A percentile compares a stretch with the other conserved stretches of the same genome.
Evolutionary conservation across 495 filamentous ascomycete genomes (phyloP).

Genomic region (Penicillium atrosanguineum): DNA sequence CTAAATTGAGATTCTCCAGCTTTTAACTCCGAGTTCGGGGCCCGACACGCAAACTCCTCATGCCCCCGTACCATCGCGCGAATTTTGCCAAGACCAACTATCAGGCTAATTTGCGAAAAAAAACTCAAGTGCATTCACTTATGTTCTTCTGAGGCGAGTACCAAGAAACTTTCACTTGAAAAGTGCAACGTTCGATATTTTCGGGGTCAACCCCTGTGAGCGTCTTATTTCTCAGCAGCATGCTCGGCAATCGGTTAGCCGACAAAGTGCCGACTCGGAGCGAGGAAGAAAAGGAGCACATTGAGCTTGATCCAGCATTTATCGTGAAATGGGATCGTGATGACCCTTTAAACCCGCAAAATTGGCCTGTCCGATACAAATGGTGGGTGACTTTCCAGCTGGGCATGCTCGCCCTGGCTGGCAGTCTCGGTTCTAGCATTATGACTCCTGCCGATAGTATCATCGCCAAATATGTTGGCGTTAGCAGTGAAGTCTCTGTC

Average conservation of each 20-base stretch:
- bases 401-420: conserved; percentile 48
- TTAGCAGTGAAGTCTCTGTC: conserved; percentile 31
- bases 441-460: conserved; percentile 44
- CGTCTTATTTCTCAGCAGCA: background rate
- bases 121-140: background rate
- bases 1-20: background rate
- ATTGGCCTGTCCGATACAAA: conserved; percentile 44
- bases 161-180: background rate
- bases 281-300: background rate
- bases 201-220: background rate
- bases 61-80: background rate
- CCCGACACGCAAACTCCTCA: background rate
- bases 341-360: conserved; percentile 40
- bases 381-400: conserved; percentile 50
- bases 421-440: conserved; percentile 48
- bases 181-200: background rate
- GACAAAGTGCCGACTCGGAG: background rate
- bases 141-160: background rate
- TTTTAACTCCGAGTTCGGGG: background rate
- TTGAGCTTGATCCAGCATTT: conserved; percentile 2
- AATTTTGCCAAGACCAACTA: background rate
- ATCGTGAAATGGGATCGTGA: conserved; percentile 9
- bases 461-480: conserved; percentile 35
- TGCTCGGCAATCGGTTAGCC: background rate
- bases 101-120: background rate